Evolutionary conservation across 768 basidiomycete species (phyloP).

Genomic region (Imleria badia): DNA sequence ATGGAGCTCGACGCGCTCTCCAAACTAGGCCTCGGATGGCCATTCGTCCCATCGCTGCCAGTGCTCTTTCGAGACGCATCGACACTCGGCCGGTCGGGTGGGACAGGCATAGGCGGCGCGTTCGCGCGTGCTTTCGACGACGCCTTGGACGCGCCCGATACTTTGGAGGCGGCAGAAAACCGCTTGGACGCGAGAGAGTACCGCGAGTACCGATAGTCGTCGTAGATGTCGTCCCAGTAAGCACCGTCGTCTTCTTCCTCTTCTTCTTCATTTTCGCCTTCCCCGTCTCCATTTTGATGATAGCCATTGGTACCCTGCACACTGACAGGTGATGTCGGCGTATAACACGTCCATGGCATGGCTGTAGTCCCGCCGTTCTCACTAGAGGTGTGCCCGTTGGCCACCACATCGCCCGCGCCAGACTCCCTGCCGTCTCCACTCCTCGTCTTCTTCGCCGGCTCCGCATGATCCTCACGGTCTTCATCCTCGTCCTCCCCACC

Average conservation of each 20-base stretch:
- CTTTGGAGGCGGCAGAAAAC: constrained; percentile 17
- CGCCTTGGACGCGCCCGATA: constrained; percentile 23
- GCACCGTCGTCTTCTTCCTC: constrained; percentile 33
- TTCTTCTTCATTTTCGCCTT: constrained; percentile 8
- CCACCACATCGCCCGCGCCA: not conserved
- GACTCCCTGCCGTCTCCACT: not conserved
- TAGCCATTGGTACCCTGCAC: not conserved
- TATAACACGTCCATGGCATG: constrained; percentile 31
- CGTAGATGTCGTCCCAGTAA: constrained; percentile 80
- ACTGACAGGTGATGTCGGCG: constrained; percentile 23
- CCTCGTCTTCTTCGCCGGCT: constrained; percentile 2
- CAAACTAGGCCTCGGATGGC: constrained; percentile 22
- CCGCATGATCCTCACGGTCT: constrained; percentile 2
- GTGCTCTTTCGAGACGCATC: constrained; percentile 19
- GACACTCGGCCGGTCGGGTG: constrained; percentile 20
- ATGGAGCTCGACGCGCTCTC: constrained; percentile 25
- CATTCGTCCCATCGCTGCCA: constrained; percentile 21
- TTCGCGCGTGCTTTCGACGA: constrained; percentile 26
- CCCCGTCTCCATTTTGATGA: constrained; percentile 5
- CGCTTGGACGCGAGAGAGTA: constrained; percentile 47
- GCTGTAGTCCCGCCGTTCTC: constrained; percentile 9
- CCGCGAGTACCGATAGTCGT: constrained; percentile 74
- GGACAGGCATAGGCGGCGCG: constrained; percentile 28
- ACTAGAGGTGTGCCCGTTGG: constrained; percentile 4
- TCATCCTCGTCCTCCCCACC: constrained; percentile 32